Conservation (phyloP, 2,329 filamentous ascomycete genomes). For the Aspergillus sp. region DNA sequence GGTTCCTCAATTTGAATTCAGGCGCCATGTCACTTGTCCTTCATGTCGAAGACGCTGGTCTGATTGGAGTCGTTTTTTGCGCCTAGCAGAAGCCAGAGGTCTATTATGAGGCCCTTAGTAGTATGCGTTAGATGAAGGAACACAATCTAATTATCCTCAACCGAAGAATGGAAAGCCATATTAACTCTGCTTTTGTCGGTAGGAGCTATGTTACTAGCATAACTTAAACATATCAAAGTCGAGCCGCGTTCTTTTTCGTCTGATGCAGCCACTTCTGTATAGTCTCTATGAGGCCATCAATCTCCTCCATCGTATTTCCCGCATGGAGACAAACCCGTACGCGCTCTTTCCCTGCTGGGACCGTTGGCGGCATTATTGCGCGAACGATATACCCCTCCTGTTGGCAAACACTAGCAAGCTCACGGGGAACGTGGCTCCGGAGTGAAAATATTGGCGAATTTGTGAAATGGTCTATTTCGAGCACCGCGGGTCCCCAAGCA, state of each 20-base stretch:
- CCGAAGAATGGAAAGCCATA: no score
- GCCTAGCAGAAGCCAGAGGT: not conserved
- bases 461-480: constrained; percentile 49
- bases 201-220: no score
- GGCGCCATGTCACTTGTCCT: constrained; percentile 18
- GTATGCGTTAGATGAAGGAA: no score
- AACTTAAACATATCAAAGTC: constrained; percentile 4
- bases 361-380: constrained; percentile 70
- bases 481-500: constrained; percentile 31
- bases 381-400: constrained; percentile 62
- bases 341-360: constrained; percentile 65
- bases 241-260: constrained; percentile 18
- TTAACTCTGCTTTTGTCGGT: no score
- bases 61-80: not conserved
- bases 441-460: constrained; percentile 69
- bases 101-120: not conserved
- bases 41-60: constrained; percentile 20
- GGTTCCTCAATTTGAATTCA: constrained; percentile 6
- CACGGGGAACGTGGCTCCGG: constrained; percentile 61
- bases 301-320: constrained; percentile 63
- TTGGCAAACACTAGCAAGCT: constrained; percentile 65
- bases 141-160: no score
- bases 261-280: constrained; percentile 56
- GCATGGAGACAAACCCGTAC: constrained; percentile 72
- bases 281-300: constrained; percentile 57